These are phyloP conservation scores for Daldinia eschscholtzii DNA, from an alignment of 2,329 filamentous ascomycete species.

Conservation along the genomic window DNA sequence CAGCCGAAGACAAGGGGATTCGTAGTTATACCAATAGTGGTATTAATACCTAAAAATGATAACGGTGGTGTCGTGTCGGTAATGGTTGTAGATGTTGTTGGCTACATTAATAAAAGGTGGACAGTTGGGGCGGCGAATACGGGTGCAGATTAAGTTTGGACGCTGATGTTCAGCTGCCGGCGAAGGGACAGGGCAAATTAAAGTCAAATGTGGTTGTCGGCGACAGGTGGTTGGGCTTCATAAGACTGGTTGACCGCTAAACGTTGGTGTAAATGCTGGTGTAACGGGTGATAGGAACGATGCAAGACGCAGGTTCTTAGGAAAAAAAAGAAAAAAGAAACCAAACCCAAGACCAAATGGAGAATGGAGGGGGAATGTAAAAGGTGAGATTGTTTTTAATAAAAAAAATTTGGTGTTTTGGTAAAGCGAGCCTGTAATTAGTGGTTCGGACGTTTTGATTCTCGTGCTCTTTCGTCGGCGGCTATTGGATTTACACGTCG, in stretches of 20 bases:
- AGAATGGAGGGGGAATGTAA: neutral
- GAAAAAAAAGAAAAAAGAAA: too few species aligned
- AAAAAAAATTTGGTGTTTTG: constrained; percentile 10
- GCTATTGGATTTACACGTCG: constrained; percentile 43
- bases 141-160: constrained; percentile 37
- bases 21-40: neutral
- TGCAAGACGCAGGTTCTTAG: constrained; percentile 3
- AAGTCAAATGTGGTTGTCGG: constrained; percentile 36
- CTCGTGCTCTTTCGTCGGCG: constrained; percentile 39
- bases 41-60: neutral
- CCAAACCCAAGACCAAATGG: constrained; percentile 3
- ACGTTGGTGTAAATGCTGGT: constrained; percentile 35
- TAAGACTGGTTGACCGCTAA: constrained; percentile 41
- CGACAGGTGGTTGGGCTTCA: constrained; percentile 45
- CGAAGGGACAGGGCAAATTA: constrained; percentile 35
- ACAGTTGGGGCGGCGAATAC: constrained; percentile 39
- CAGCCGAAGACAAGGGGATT: neutral
- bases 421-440: constrained; percentile 5
- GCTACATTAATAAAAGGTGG: constrained; percentile 14
- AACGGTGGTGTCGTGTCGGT: neutral
- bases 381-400: constrained; percentile 12
- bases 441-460: constrained; percentile 29
- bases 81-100: constrained; percentile 12
- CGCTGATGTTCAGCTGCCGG: constrained; percentile 40
- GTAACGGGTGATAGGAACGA: neutral